Evolutionary conservation across 306 rosid genomes (phyloP).

Genomic region (Vicia villosa): DNA sequence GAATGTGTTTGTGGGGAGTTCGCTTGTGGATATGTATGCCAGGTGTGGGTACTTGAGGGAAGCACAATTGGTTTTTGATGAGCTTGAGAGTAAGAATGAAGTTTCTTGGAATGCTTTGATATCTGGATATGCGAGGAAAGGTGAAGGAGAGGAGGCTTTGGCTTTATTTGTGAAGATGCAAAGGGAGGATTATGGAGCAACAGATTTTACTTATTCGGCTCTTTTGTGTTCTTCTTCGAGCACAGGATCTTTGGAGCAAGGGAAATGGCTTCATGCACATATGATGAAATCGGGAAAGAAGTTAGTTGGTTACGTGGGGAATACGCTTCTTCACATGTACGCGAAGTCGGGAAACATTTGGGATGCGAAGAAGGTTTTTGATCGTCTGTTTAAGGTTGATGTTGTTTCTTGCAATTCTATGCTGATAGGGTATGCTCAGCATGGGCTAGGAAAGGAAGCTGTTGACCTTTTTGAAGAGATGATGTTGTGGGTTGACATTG

Average conservation of each 20-base stretch:
- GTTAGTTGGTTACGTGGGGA: slow-evolving; percentile 51
- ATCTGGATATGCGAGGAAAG: slow-evolving; percentile 45
- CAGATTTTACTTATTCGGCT: slow-evolving; percentile 50
- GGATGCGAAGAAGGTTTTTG: slow-evolving; percentile 54
- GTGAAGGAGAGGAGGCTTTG: slow-evolving; percentile 50
- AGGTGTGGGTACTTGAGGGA: slow-evolving; percentile 51
- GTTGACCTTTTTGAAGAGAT: slow-evolving; percentile 43
- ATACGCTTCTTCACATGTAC: slow-evolving; percentile 60
- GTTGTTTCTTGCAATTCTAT: slow-evolving; percentile 58
- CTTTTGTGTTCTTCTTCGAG: slow-evolving; percentile 42
- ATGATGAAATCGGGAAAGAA: slow-evolving; percentile 43
- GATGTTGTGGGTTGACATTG: slow-evolving; percentile 39
- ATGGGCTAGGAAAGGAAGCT: slow-evolving; percentile 61
- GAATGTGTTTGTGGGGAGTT: slow-evolving; percentile 55
- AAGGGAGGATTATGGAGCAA: slow-evolving; percentile 44
- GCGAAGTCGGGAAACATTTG: slow-evolving; percentile 54
- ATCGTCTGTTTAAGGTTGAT: slow-evolving; percentile 40
- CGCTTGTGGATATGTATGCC: slow-evolving; percentile 60
- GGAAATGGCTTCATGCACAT: slow-evolving; percentile 55
- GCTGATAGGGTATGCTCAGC: slow-evolving; percentile 58
- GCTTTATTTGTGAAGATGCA: slow-evolving; percentile 46
- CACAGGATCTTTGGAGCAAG: slow-evolving; percentile 52
- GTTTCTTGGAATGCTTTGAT: slow-evolving; percentile 61
- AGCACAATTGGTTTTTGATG: slow-evolving; percentile 43
- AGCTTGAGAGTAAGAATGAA: slow-evolving; percentile 45